These are phyloP conservation scores for Tylopilus sp. DNA, from an alignment of 1,284 basidiomycete genomes.

Conservation along the genomic window DNA sequence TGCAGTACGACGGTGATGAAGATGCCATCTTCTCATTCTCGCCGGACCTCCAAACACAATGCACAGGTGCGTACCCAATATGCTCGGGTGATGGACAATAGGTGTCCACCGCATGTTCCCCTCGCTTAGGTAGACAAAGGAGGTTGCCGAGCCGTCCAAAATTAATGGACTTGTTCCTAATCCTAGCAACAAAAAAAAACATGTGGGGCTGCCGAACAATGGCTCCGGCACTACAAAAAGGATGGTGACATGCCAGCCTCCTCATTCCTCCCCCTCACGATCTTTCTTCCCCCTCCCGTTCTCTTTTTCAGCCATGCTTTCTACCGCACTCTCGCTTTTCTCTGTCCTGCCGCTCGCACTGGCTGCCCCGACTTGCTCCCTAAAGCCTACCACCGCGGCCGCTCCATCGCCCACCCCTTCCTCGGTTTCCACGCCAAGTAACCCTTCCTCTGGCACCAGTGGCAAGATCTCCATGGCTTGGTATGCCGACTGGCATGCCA, in stretches of 20 bases:
- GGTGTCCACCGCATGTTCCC: background rate
- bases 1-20: slow-evolving; percentile 14
- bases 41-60: too few relatives aligned
- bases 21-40: background rate
- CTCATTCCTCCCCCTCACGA: slow-evolving; percentile 12
- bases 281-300: slow-evolving; percentile 13
- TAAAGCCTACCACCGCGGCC: slow-evolving; percentile 12
- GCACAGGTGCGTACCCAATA: too few relatives aligned
- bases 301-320: slow-evolving; percentile 21
- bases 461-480: slow-evolving; percentile 50
- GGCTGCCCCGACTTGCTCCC: slow-evolving; percentile 29
- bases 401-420: slow-evolving; percentile 8
- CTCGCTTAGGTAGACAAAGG: too few relatives aligned
- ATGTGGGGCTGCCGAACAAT: slow-evolving; percentile 10
- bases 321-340: slow-evolving; percentile 23
- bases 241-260: background rate
- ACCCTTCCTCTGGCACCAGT: slow-evolving; percentile 30
- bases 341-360: slow-evolving; percentile 24
- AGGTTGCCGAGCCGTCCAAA: background rate
- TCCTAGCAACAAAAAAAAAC: slow-evolving; percentile 2
- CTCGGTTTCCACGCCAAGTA: slow-evolving; percentile 8
- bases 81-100: background rate
- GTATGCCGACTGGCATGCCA: slow-evolving; percentile 63
- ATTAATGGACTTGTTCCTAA: slow-evolving; percentile 1
- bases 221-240: background rate